phyloP scores from a whole-genome alignment of 768 basidiomycete species.

The Tubosaeta brunneosetosa region DNA sequence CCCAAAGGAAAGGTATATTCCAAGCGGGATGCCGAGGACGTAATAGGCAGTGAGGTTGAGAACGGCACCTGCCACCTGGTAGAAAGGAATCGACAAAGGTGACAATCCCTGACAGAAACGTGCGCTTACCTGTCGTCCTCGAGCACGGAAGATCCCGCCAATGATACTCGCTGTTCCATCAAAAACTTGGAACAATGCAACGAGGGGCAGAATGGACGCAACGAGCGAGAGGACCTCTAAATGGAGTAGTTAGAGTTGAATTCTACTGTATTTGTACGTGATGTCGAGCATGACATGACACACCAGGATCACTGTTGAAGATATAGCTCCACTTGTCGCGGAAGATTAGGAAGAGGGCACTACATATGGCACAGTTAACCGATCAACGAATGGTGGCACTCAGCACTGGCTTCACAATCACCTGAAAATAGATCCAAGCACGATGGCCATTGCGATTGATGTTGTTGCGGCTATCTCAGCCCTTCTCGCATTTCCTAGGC shows the following conservation, averaged over 20 bases:
- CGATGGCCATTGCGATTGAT: conserved; percentile 60
- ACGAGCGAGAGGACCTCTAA: conserved; percentile 46
- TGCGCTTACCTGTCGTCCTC: conserved; percentile 62
- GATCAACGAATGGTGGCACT: background rate
- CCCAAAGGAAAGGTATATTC: conserved; percentile 71
- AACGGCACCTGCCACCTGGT: conserved; percentile 65
- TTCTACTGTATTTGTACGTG: no score
- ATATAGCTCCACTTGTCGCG: conserved; percentile 65
- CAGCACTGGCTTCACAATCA: conserved; percentile 20
- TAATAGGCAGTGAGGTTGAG: conserved; percentile 68
- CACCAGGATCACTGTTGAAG: conserved; percentile 66
- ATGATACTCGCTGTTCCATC: conserved; percentile 70
- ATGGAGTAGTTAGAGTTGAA: background rate
- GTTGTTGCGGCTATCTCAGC: conserved; percentile 66
- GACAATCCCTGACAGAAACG: no score
- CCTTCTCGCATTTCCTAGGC: conserved; percentile 69
- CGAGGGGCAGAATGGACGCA: conserved; percentile 66
- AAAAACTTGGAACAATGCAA: conserved; percentile 80
- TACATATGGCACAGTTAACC: conserved; percentile 16
- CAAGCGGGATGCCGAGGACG: conserved; percentile 77
- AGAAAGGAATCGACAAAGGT: background rate
- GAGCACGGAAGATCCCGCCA: conserved; percentile 75
- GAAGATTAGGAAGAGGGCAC: conserved; percentile 56
- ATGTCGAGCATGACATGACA: conserved; percentile 6
- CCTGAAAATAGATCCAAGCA: conserved; percentile 66